Evolutionary conservation across 2,329 filamentous ascomycete species (phyloP), one percentile per base, ranked within the genome.

Genomic region (Monosporascus sp.): DNA sequence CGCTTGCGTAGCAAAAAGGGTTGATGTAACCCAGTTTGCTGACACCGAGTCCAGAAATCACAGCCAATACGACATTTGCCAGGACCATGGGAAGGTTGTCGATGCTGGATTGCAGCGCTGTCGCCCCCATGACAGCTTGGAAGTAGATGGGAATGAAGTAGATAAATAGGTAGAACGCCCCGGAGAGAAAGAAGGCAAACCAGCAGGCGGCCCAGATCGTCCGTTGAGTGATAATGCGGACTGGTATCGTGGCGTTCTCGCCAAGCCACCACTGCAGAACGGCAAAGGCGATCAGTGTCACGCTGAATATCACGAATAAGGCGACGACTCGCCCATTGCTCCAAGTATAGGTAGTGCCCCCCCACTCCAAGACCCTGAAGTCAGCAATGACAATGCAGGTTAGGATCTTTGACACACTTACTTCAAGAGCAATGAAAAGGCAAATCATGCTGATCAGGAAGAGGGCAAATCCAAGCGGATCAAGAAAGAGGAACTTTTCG

Each of bases 71-170:
- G 0, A 60, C 58, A 48, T 62, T 62, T 11, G 57, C 49, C 14
- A 65, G 56, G 49, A 63, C 59, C 49, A 61, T 62, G 0, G 62
- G 61, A 17, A 64, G 59, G 57, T 62, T 61, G 39, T 54, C 56
- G 8, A 64, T 55, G 9, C 62, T 61, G 8, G 62, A 64, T 31
- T 61, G 47, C 45, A 62, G 60, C 34, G 62, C 61, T 9, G 53
- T 57, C 50, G 60, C 68, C 6, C 64, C 64, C 3, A 61, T 57
- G 49, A 72, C 59, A 1, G 66, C 66, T 52, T 72, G 69, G 54
- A 72, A 72, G 66, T 67, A 71, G 49, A 72, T 62, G 0, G 77
- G 76, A 3, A 79, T 65, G 57, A 78, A 79, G 59, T 73, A 80
- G 4, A 71, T 68, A 27, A 73, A 60, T 34, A 75, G 61, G 27